phyloP scores from a whole-genome alignment of 768 basidiomycete genomes.

The Agrocybe chaxingu region DNA sequence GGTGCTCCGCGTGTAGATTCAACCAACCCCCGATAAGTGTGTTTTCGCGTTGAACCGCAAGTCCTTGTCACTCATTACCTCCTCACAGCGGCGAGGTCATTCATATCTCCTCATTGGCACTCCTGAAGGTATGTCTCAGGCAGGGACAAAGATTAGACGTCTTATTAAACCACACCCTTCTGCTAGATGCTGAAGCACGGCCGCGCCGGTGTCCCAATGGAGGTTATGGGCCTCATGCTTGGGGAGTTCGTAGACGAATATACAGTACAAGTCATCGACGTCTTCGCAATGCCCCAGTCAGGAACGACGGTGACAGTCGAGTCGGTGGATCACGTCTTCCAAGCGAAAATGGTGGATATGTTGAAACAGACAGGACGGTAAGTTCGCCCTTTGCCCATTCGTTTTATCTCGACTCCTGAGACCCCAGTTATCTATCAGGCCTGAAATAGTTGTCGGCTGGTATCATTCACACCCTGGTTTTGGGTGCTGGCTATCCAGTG shows the following conservation, averaged over 20 bases:
- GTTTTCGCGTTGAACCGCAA: constrained; percentile 13
- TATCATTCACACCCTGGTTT: constrained; percentile 99
- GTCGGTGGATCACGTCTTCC: constrained; percentile 98
- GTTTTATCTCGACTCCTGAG: constrained; percentile 8
- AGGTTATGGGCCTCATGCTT: constrained; percentile 98
- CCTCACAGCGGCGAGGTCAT: constrained; percentile 81
- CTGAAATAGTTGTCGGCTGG: constrained; percentile 99
- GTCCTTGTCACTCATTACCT: constrained; percentile 7
- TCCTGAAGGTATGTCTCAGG: constrained; percentile 71
- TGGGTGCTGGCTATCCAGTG: constrained; percentile 98
- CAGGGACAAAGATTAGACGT: neutral
- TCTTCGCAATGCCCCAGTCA: constrained; percentile 98
- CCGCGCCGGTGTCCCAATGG: constrained; percentile 97
- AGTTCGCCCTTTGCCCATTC: constrained; percentile 24
- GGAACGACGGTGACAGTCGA: constrained; percentile 98
- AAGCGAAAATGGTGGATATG: constrained; percentile 98
- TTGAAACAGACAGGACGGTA: constrained; percentile 97
- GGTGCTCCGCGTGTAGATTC: constrained; percentile 43
- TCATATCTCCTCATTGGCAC: constrained; percentile 95
- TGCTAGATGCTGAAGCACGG: constrained; percentile 97
- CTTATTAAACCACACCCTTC: constrained; percentile 3
- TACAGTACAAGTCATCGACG: constrained; percentile 90
- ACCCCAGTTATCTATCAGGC: constrained; percentile 38
- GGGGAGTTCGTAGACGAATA: constrained; percentile 99
- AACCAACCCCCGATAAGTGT: constrained; percentile 74